Base-by-base conservation (phyloP, 805 yeast species). In the Spathaspora passalidarum region DNA sequence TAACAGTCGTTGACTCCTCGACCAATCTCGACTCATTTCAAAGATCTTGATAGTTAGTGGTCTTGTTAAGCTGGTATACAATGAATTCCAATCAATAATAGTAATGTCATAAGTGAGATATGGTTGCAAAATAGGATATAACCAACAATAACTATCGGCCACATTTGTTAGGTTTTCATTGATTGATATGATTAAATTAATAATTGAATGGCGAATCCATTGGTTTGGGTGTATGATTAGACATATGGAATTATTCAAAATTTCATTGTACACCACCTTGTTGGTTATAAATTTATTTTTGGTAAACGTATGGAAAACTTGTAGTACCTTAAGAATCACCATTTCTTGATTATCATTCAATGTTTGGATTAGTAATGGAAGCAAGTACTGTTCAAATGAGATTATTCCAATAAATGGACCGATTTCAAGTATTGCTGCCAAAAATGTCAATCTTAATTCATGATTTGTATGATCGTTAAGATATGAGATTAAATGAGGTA, bases 401-500 rank as follows among this genome's bases (percentile, higher is more conserved):
- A 87, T 74, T 0, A 83, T 80, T 0, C 99, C 99, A 13, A 91
- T 81, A 58, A 81, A 85, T 3, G 90, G 80, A 0, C 96, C 86
- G 8, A 94, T 72, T 0, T 84, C 81, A 1, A 89, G 75, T 9
- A 91, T 79, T 6, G 89, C 75, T 36, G 81, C 76, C 32, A 92
- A 82, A 55, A 94, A 83, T 4, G 83, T 81, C 22, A 86, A 67
- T 48, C 95, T 72, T 18, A 94, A 68, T 17, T 80, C 76, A 0
- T 84, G 68, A 56, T 82, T 81, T 45, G 81, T 75, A 29, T 29
- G 34, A 58, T 91, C 97, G 62, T 94, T 94, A 51, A 94, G 66
- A 57, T 90, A 94, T 0, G 98, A 91, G 38, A 94, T 91, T 46
- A 91, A 69, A 68, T 94, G 98, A 38, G 96, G 90, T 40, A 94